Percentiles rank a stretch among this genome's conserved stretches.
Evolutionary conservation across 768 basidiomycete species (phyloP).

Genomic region (Leccinellum rugosiceps): DNA sequence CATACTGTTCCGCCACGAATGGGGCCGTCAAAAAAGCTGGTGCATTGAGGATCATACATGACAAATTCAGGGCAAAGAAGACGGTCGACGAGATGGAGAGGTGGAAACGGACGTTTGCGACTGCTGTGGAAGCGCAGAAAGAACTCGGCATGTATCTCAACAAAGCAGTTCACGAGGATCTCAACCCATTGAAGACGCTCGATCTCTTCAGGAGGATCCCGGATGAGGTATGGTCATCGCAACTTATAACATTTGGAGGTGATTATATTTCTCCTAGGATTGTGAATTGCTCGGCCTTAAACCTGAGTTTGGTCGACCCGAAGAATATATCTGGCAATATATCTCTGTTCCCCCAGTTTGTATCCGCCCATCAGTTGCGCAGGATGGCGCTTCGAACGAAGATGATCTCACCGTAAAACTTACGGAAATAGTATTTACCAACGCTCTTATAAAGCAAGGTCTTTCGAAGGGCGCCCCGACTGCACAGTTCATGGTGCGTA

Average conservation of each 20-base stretch:
- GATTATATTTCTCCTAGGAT: conserved; percentile 52
- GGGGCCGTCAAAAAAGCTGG: conserved; percentile 96
- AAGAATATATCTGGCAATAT: conserved; percentile 99
- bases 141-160: conserved; percentile 81
- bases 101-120: conserved; percentile 78
- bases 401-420: conserved; percentile 98
- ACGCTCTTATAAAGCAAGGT: conserved; percentile 88
- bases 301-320: conserved; percentile 86
- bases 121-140: conserved; percentile 82
- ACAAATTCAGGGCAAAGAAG: conserved; percentile 95
- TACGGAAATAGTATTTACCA: conserved; percentile 93
- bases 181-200: conserved; percentile 91
- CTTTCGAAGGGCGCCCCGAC: conserved; percentile 86
- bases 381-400: conserved; percentile 97
- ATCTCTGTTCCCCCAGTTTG: conserved; percentile 97
- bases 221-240: conserved; percentile 60
- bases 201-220: conserved; percentile 91
- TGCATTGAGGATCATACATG: conserved; percentile 93
- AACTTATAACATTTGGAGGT: neutral
- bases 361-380: conserved; percentile 94
- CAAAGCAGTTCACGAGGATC: conserved; percentile 87
- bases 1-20: conserved; percentile 90
- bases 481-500: conserved; percentile 77
- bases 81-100: conserved; percentile 84
- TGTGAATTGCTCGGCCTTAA: conserved; percentile 91